A percentile compares a stretch with the other conserved stretches of the same genome.
These are phyloP conservation scores for Aschersonia sp. DNA, from an alignment of 2,329 filamentous ascomycete genomes.

Conservation along the genomic window DNA sequence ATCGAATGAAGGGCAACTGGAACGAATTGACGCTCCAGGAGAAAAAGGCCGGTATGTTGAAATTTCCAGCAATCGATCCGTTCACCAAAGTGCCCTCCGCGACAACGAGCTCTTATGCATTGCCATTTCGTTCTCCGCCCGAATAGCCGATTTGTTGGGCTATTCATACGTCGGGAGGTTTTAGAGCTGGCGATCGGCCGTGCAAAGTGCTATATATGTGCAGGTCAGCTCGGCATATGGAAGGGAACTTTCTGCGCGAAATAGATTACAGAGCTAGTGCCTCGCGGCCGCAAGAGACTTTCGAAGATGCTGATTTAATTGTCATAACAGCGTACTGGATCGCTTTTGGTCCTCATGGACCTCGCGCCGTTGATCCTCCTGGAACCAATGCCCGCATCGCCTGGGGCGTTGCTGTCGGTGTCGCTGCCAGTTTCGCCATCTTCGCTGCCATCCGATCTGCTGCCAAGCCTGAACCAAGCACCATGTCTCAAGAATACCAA, in stretches of 20 bases:
- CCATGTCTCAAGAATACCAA: conserved; percentile 96
- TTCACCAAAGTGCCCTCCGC: conserved; percentile 19
- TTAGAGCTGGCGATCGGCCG: too few species aligned
- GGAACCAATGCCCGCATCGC: conserved; percentile 73
- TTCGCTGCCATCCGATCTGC: conserved; percentile 61
- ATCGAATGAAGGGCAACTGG: conserved; percentile 99
- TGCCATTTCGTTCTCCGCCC: too few species aligned
- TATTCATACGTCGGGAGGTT: too few species aligned
- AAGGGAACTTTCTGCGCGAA: too few species aligned
- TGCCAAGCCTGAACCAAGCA: conserved; percentile 59
- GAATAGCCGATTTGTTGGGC: too few species aligned
- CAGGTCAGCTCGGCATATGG: too few species aligned
- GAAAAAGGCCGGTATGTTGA: conserved; percentile 88
- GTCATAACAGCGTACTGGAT: conserved; percentile 82
- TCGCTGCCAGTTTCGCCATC: conserved; percentile 52
- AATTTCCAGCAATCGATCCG: conserved; percentile 1
- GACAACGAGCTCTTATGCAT: too few species aligned
- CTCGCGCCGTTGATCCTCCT: conserved; percentile 68
- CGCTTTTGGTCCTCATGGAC: conserved; percentile 91
- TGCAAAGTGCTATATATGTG: too few species aligned
- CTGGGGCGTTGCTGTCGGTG: conserved; percentile 54
- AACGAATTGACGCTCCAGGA: conserved; percentile 86
- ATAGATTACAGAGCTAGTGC: too few species aligned
- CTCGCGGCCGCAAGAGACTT: not conserved
- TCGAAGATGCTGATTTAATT: conserved; percentile 21